Base-by-base conservation (phyloP, 352 stramenopile species). In the Phytophthora idaei region DNA sequence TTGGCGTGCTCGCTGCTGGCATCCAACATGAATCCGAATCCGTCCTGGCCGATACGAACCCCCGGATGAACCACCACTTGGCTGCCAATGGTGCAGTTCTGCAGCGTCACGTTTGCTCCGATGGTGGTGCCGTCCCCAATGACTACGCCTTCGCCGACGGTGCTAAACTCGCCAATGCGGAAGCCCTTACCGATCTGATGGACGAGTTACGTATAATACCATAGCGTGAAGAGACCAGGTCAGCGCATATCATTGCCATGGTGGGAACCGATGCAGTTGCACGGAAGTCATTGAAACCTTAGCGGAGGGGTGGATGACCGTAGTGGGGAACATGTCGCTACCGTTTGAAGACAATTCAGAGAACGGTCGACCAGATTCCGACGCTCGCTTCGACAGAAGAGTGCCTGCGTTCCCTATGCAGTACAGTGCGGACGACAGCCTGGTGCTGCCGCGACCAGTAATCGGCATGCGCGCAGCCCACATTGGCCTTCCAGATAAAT, bases 21-120 rank as follows among this genome's bases (percentile, higher is more conserved):
- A 25, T 78, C 73, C n/a, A 96, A 61, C 56, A 87, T 61, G 56
- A 95, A 95, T 11, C 89, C 89, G 67, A 96, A 96, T 2, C 89
- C 89, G 34, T 96, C 87, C 70, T 92, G 89, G 7, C 89, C 89
- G 32, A 96, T 78, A 27, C 85, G 66, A 32, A 81, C 76, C 11
- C 89, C 89, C 7, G 85, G 60, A 52, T 96, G 87, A n/a, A 96
- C 45, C 46, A 93, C 76, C 46, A 92, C 85, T 39, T 79, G 62
- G 56, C 45, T 75, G 1, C 85, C 87, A 64, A 96, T 71, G 31
- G 63, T 72, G 61, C 85, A 92, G 52, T 96, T 89, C 66, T 82
- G 59, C 37, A 96, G 69, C 63, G 83, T 91, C 36, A 77, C 81
- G 54, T 83, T 85, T 42, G 73, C 64, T 3, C 73, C 74, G 25